phyloP scores from a whole-genome alignment of 176 grass and related monocot genomes.

The Zoysia japonica region DNA sequence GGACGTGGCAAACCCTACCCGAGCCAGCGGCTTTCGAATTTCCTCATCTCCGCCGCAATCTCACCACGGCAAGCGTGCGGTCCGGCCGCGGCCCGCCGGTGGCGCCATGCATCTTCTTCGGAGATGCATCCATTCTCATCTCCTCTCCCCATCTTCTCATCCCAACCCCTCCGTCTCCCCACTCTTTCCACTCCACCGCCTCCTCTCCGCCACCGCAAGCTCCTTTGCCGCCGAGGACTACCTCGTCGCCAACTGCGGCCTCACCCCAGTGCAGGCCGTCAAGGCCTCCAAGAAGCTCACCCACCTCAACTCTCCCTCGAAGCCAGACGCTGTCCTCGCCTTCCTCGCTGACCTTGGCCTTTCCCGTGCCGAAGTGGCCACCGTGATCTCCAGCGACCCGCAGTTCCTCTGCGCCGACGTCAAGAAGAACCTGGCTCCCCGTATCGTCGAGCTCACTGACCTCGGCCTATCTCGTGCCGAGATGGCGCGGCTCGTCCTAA shows the following conservation, averaged over 20 bases:
- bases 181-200: background rate
- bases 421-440: conserved; percentile 26
- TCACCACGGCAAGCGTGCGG: background rate
- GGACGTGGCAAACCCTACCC: background rate
- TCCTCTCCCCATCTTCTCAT: background rate
- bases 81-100: background rate
- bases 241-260: conserved; percentile 41
- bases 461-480: background rate
- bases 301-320: background rate
- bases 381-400: background rate
- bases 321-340: background rate
- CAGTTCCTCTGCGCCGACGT: background rate
- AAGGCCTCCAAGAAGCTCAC: background rate
- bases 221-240: conserved; percentile 23
- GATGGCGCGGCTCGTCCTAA: conserved; percentile 30
- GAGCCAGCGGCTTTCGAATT: background rate
- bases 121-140: background rate
- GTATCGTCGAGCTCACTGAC: background rate
- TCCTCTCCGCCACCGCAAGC: background rate
- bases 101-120: background rate
- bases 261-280: conserved; percentile 23
- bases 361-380: background rate
- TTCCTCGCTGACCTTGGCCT: conserved; percentile 15
- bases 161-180: no score
- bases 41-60: no score